Percentiles rank a stretch among this genome's conserved stretches.
Conservation (phyloP, 176 grass and related monocot species). For the Stipa capillata region DNA sequence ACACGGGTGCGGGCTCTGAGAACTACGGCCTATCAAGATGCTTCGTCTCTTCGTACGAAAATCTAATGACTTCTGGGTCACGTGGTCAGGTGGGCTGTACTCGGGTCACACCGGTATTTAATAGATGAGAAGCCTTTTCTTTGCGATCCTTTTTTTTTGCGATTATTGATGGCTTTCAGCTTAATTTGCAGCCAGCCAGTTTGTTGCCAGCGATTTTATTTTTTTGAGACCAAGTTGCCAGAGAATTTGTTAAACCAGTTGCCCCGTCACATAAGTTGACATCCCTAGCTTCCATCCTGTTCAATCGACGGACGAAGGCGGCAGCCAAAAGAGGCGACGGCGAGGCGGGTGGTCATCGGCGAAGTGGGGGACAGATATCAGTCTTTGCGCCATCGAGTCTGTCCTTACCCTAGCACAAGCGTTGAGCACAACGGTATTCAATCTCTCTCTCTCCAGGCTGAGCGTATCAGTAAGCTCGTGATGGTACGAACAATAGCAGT, state of each 20-base stretch:
- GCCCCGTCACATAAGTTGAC: not conserved
- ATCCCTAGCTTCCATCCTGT: not conserved
- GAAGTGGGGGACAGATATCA: not conserved
- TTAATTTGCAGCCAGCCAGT: no score
- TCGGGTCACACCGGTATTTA: not conserved
- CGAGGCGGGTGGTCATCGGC: not conserved
- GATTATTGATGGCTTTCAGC: no score
- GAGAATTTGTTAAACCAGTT: not conserved
- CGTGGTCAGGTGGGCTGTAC: not conserved
- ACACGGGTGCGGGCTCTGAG: not conserved
- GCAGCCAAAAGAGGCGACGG: not conserved
- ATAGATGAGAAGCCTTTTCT: not conserved
- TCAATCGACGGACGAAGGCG: not conserved
- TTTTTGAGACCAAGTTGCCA: no score
- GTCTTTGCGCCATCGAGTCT: not conserved
- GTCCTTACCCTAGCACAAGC: not conserved
- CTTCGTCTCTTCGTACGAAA: not conserved
- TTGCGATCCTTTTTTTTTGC: no score
- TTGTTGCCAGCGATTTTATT: no score
- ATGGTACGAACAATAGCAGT: not conserved
- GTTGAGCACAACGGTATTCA: not conserved
- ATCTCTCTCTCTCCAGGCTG: no score
- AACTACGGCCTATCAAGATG: not conserved
- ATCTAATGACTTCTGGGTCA: not conserved
- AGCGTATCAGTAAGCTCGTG: not conserved